These are phyloP conservation scores for Delitschia confertaspora DNA, from an alignment of 495 filamentous ascomycete genomes.

Conservation along the genomic window DNA sequence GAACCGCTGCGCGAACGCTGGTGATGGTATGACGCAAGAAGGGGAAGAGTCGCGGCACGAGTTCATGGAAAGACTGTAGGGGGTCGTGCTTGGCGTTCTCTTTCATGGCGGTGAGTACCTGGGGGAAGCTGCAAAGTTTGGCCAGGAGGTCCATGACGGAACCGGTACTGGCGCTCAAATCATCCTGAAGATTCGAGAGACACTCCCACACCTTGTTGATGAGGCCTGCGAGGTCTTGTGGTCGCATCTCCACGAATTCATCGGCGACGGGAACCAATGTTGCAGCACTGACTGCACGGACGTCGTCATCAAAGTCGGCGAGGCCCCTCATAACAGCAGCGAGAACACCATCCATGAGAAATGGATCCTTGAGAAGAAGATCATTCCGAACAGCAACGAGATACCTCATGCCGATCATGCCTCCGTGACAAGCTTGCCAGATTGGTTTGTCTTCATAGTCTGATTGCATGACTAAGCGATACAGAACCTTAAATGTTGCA, in stretches of 20 bases:
- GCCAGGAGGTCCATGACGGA: constrained; percentile 96
- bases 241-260: constrained; percentile 80
- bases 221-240: constrained; percentile 62
- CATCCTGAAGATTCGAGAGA: constrained; percentile 87
- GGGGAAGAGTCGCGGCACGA: constrained; percentile 90
- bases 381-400: constrained; percentile 91
- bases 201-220: constrained; percentile 97
- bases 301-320: constrained; percentile 84
- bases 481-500: constrained; percentile 67
- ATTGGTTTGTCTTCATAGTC: constrained; percentile 60
- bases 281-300: constrained; percentile 91
- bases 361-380: constrained; percentile 67
- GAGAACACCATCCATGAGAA: constrained; percentile 88
- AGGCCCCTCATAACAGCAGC: constrained; percentile 90
- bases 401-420: constrained; percentile 93
- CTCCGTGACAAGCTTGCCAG: constrained; percentile 95
- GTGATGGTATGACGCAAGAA: constrained; percentile 97
- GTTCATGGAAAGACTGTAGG: constrained; percentile 77
- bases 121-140: constrained; percentile 86
- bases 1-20: constrained; percentile 82
- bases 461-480: constrained; percentile 84
- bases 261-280: constrained; percentile 91
- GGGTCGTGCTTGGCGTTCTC: constrained; percentile 71
- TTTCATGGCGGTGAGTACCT: constrained; percentile 92
- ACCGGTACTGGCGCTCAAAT: constrained; percentile 92